These are phyloP conservation scores for Urostyla sp. DNA, from an alignment of 73 alveolate genomes.

Conservation along the genomic window DNA sequence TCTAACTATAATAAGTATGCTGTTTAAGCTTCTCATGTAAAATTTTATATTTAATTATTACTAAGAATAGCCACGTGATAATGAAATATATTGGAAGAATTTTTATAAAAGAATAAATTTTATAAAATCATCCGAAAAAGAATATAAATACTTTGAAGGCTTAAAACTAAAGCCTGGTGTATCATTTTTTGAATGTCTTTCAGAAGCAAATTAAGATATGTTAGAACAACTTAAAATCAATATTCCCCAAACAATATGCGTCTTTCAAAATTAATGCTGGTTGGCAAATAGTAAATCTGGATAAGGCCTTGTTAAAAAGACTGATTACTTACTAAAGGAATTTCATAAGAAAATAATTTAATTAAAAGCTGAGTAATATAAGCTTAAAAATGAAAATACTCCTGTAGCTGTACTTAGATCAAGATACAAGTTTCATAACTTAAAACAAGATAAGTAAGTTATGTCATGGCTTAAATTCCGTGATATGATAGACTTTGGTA, in stretches of 20 bases:
- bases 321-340: slow-evolving; percentile 17
- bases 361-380: neutral
- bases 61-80: too few species aligned
- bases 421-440: slow-evolving; percentile 7
- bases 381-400: neutral
- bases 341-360: slow-evolving; percentile 9
- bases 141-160: slow-evolving; percentile 19
- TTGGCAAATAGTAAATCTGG: slow-evolving; percentile 19
- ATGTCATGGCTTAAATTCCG: slow-evolving; percentile 32
- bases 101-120: too few species aligned
- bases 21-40: too few species aligned
- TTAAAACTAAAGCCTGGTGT: slow-evolving; percentile 23
- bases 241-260: slow-evolving; percentile 21
- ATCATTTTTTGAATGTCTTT: slow-evolving; percentile 14
- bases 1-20: too few species aligned
- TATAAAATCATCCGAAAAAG: too few species aligned
- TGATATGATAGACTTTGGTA: slow-evolving; percentile 40
- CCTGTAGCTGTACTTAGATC: slow-evolving; percentile 29
- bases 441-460: slow-evolving; percentile 25
- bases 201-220: slow-evolving; percentile 6
- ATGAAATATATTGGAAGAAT: too few species aligned
- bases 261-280: slow-evolving; percentile 21
- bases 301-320: slow-evolving; percentile 13
- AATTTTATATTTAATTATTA: too few species aligned
- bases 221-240: neutral